Base-by-base conservation (phyloP, 2,329 filamentous ascomycete species). In the Myriosclerotinia duriaeana region DNA sequence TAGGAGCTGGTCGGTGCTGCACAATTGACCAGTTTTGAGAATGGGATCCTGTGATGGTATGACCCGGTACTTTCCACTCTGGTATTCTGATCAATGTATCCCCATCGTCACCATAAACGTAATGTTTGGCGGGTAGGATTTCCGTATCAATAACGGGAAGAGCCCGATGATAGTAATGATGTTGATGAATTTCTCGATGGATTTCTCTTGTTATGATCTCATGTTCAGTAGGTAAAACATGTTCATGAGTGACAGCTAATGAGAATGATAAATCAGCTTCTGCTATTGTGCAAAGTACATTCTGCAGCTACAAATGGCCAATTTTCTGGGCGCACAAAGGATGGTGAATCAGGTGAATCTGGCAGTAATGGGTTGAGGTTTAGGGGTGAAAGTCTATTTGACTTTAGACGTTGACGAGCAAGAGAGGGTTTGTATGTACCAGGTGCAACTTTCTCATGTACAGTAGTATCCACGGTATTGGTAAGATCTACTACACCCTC, bases 131-230 rank as follows among this genome's bases (percentile, higher is more conserved):
- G 2, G 84, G 82, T 0, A 85, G 77, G 12, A 85, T 78, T 71
- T 85, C 80, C 15, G 82, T 79, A 63, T 85, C 81, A 38, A 81
- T 77, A 30, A 86, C 78, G 3, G 84, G 84, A n/a, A 83, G 79
- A 36, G 83, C 77, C 36, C 81, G 80, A 67, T 85, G 82, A 69
- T 80, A 81, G 46, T 83, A 74, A 68, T 85, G 80, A 72, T 85
- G 79, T 44, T 80, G 81, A 74, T 86, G 84, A 44, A 84, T 83
- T 67, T 85, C 83, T 48, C 82, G 80, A 8, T 79, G 80, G 61
- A 85, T 80, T 30, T 72, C 70, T 70, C 84, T 79, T 69, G 83
- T 76, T 20, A 78, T 72, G 54, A 84, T 77, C 59, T 84, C 77
- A 67, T 82, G 82, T 14, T 78, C 72, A 17, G 78, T 72, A 4